Evolutionary conservation across 768 basidiomycete genomes (phyloP).

Genomic region (Mycena maculata): DNA sequence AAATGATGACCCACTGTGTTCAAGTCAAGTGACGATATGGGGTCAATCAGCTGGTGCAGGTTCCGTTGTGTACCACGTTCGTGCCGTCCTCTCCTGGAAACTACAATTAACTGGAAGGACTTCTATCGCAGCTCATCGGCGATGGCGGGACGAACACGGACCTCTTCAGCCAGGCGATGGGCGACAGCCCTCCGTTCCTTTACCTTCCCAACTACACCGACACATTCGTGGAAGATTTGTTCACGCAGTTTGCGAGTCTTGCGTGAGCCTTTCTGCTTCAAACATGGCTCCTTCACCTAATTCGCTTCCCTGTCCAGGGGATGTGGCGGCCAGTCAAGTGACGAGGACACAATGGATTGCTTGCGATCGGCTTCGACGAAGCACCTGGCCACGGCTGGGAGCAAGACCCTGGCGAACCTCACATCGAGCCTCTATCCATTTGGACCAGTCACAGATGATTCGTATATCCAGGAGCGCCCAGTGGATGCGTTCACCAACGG

Average conservation of each 20-base stretch:
- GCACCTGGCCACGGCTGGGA: conserved; percentile 48
- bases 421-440: conserved; percentile 52
- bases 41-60: conserved; percentile 59
- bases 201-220: conserved; percentile 48
- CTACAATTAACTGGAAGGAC: not conserved
- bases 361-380: conserved; percentile 44
- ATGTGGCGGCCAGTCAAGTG: conserved; percentile 34
- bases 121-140: conserved; percentile 49
- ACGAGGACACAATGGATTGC: conserved; percentile 43
- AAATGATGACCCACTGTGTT: not conserved
- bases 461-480: conserved; percentile 48
- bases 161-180: conserved; percentile 57
- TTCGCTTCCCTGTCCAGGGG: conserved; percentile 29
- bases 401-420: conserved; percentile 43
- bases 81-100: not conserved
- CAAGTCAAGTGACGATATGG: conserved; percentile 55
- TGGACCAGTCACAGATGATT: conserved; percentile 52
- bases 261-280: conserved; percentile 43
- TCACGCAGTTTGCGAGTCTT: conserved; percentile 47
- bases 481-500: conserved; percentile 55
- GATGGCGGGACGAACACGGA: conserved; percentile 51
- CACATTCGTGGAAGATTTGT: conserved; percentile 49
- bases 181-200: conserved; percentile 55
- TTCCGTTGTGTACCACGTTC: conserved; percentile 56
- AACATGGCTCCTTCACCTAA: not conserved